A percentile compares a stretch with the other conserved stretches of the same genome.
Conservation (phyloP, 2,329 filamentous ascomycete species). For the Fusarium nanum region DNA sequence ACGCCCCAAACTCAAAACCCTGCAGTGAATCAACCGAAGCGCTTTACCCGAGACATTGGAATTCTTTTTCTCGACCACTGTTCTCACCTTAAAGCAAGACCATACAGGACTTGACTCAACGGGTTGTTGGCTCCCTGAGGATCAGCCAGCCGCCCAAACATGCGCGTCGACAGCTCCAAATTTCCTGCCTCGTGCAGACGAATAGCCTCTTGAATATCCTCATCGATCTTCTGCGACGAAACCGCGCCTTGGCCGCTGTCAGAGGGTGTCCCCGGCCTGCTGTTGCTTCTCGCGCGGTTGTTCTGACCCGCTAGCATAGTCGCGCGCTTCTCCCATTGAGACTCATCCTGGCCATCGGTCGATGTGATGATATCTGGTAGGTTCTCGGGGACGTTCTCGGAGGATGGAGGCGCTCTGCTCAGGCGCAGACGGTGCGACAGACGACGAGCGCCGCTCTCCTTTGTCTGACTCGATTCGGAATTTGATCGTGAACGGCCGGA, state of each 20-base stretch:
- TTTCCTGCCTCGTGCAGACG: slow-evolving; percentile 88
- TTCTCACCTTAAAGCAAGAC: slow-evolving; percentile 82
- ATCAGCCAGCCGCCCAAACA: slow-evolving; percentile 88
- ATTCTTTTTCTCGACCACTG: background rate
- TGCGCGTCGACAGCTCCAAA: slow-evolving; percentile 79
- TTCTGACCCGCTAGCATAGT: slow-evolving; percentile 83
- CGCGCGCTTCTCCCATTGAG: slow-evolving; percentile 91
- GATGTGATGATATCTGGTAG: slow-evolving; percentile 76
- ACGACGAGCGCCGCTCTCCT: slow-evolving; percentile 55
- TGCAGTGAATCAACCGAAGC: background rate
- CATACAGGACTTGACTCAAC: slow-evolving; percentile 94
- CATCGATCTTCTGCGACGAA: slow-evolving; percentile 66
- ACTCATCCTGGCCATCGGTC: slow-evolving; percentile 66
- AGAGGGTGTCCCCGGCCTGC: slow-evolving; percentile 55
- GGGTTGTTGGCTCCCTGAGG: slow-evolving; percentile 89
- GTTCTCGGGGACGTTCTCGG: slow-evolving; percentile 80
- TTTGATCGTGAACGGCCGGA: slow-evolving; percentile 61
- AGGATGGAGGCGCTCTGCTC: slow-evolving; percentile 67
- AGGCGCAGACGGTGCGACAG: slow-evolving; percentile 80
- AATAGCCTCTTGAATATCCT: slow-evolving; percentile 95
- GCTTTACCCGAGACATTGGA: slow-evolving; percentile 29
- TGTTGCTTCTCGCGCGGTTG: slow-evolving; percentile 57
- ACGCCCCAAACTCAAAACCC: slow-evolving; percentile 13
- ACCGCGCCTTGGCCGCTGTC: slow-evolving; percentile 46
- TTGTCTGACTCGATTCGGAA: slow-evolving; percentile 56